Conservation (phyloP, 495 filamentous ascomycete species). For the Amorphotheca resinae region DNA sequence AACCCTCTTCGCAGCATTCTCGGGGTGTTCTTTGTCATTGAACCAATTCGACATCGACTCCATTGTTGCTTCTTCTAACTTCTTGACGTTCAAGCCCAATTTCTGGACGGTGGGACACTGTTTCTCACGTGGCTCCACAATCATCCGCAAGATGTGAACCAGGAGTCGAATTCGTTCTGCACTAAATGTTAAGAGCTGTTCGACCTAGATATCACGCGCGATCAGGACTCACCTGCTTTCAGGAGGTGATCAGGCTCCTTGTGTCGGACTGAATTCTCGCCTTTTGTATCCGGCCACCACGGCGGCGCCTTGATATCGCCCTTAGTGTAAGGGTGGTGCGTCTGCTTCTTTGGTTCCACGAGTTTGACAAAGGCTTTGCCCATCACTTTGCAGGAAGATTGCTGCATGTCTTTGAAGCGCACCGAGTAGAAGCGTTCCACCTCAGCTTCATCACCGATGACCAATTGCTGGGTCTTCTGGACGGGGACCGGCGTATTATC, state of each 20-base stretch:
- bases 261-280: conserved; percentile 39
- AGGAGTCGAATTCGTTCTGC: conserved; percentile 49
- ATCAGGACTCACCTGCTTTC: conserved; percentile 59
- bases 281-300: conserved; percentile 65
- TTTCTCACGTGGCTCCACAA: conserved; percentile 31
- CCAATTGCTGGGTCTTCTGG: conserved; percentile 26
- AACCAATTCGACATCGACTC: conserved; percentile 35
- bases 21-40: conserved; percentile 28
- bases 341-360: conserved; percentile 79
- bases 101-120: conserved; percentile 24
- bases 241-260: conserved; percentile 77
- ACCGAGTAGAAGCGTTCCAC: conserved; percentile 52
- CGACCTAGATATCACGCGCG: too few species aligned
- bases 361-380: conserved; percentile 72
- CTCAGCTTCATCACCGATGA: conserved; percentile 42
- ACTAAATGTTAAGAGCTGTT: not conserved
- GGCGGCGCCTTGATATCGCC: conserved; percentile 52
- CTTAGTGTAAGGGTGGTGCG: conserved; percentile 67
- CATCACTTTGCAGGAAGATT: conserved; percentile 59
- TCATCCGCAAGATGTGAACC: conserved; percentile 46
- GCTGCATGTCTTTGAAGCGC: conserved; percentile 55
- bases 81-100: conserved; percentile 25
- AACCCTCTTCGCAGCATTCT: conserved; percentile 30
- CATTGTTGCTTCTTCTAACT: conserved; percentile 33
- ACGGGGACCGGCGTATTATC: conserved; percentile 7